Base-by-base conservation (phyloP, 345 rosid species). In the Eucalyptus melliodora region DNA sequence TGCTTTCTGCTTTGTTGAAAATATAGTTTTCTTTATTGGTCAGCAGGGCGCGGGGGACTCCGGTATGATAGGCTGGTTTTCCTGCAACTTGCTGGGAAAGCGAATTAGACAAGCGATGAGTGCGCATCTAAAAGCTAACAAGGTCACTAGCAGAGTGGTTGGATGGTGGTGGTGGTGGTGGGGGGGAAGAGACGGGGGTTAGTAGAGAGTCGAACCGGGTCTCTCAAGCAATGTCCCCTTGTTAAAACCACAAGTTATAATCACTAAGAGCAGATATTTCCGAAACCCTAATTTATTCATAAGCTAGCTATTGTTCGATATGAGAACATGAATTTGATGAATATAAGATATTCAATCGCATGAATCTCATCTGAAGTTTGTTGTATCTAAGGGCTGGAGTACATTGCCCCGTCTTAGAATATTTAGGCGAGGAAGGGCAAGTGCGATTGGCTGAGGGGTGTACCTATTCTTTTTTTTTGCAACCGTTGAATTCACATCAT, bases 391-490 rank as follows among this genome's bases (percentile, higher is more conserved):
- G 17, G 40, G 37, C 6, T n/a, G 77, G 1, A 65, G 17, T n/a
- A 7, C 40, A n/a, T 16, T n/a, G 37, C 23, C 37, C 3, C 0
- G 2, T 65, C 77, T n/a, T 15, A 7, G 3, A 14, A 30, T 62
- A 30, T 30, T 62, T 62, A 62, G 72, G 37, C 1, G 0, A 14
- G 40, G 40, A n/a, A n/a, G 77, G 19, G 19, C 9, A 11, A 5
- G 10, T n/a, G 77, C 1, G 3, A n/a, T 1, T 3, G 9, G 5
- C 1, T 15, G 3, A n/a, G 19, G 1, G 19, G 0, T n/a, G 21
- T n/a, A 15, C 3, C 3, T n/a, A 0, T 65, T 1, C 11, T 4
- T n/a, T n/a, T n/a, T n/a, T 30, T 65, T 65, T 15, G n/a, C 1
- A 3, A 65, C 1, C 0, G 21, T n/a, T 65, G 2, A 8, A n/a